Evolutionary conservation across 129 eudicot species (phyloP), one percentile per base, ranked within the genome.

Genomic region (Tagetes erecta): DNA sequence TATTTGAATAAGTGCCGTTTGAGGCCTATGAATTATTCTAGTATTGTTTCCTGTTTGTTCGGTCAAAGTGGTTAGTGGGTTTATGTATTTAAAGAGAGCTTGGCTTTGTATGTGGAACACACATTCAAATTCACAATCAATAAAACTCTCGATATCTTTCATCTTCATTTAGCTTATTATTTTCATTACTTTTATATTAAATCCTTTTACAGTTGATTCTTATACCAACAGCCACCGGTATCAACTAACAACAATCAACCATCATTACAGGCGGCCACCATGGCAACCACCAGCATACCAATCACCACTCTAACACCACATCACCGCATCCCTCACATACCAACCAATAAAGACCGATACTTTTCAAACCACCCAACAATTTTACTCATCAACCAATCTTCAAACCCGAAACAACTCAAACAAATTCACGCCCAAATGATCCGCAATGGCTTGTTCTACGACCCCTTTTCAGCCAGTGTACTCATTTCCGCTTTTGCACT

Each of bases 371-470:
- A 91, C 59, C 86, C 89, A 38, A 71, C 88, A 34, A 6, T 84
- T n/a, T 10, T 38, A 76, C 83, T 76, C 4, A 67, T 82, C 56
- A 83, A 84, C 46, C 79, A 76, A 67, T 88, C 88, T 74, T 76
- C 87, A 10, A 76, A 78, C 50, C 1, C 64, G 3, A 80, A 74
- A 0, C 92, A 88, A 36, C 89, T 88, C 82, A 86, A 84, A 45
- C 89, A 88, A 75, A 82, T 88, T 44, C 97, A 91, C 46, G 89
- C 95, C 31, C 90, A 82, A 62, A 88, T 91, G 92, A 88, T 91
- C 59, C 87, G 89, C 0, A 71, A 49, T 0, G 88, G 90, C 0
- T 81, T 91, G 3, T 84, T 91, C 68, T 74, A 44, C 31, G 97
- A 91, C 77, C 89, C 97, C 44, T 84, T 80, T 75, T 76, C 97